These are phyloP conservation scores for Haplographium delicatum DNA, from an alignment of 495 filamentous ascomycete genomes.

Conservation along the genomic window DNA sequence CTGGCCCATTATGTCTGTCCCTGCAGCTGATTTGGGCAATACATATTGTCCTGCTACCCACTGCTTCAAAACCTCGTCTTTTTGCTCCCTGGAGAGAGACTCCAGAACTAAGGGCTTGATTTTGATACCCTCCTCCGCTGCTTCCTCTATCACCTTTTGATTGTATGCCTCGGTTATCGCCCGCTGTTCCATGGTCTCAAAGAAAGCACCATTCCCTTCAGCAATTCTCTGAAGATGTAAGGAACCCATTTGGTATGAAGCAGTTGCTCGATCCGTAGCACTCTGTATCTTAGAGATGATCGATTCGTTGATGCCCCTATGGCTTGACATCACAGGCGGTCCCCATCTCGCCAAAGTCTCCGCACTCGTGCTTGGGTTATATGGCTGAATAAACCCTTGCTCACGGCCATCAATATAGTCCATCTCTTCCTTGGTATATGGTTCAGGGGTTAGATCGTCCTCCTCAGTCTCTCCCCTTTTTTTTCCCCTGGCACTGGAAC, in stretches of 20 bases:
- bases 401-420: slow-evolving; percentile 1
- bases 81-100: slow-evolving; percentile 17
- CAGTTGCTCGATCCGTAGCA: slow-evolving; percentile 2
- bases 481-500: background rate
- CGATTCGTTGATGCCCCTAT: slow-evolving; percentile 10
- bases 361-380: slow-evolving; percentile 11
- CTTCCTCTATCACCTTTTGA: slow-evolving; percentile 1
- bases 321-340: slow-evolving; percentile 8
- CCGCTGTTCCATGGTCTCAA: slow-evolving; percentile 19
- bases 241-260: background rate
- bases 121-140: background rate
- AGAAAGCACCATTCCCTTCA: slow-evolving; percentile 13
- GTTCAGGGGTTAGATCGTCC: slow-evolving; percentile 2
- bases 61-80: slow-evolving; percentile 32
- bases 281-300: slow-evolving; percentile 11
- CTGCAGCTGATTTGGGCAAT: slow-evolving; percentile 25
- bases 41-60: slow-evolving; percentile 39
- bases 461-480: background rate
- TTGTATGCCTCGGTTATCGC: slow-evolving; percentile 8
- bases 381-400: slow-evolving; percentile 6
- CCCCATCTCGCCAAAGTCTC: slow-evolving; percentile 7
- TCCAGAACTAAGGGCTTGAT: background rate
- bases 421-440: slow-evolving; percentile 11
- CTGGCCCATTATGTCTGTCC: slow-evolving; percentile 27
- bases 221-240: slow-evolving; percentile 10